phyloP scores from a whole-genome alignment of 805 yeast species.

The Starmerella apicola region DNA sequence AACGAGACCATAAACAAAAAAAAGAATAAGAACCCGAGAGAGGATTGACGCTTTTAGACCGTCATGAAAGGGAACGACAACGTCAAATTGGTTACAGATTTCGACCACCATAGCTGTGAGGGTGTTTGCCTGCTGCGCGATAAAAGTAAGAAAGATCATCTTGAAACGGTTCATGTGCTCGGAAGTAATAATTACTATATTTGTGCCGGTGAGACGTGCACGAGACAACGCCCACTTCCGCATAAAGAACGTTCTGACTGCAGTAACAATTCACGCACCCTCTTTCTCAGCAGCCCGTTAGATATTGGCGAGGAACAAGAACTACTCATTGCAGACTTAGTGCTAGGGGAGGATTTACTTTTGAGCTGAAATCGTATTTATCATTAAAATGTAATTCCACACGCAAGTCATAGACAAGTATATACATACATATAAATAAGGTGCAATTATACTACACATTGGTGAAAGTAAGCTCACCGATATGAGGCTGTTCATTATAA shows the following conservation, averaged over 20 bases:
- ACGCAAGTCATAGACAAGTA: no score
- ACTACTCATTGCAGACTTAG: background rate
- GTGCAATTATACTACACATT: no score
- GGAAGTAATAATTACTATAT: background rate
- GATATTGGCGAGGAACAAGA: slow-evolving; percentile 3
- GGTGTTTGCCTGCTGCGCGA: background rate
- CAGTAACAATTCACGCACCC: no score
- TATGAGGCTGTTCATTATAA: slow-evolving; percentile 3
- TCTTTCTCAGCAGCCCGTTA: slow-evolving; percentile 3
- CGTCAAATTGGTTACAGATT: background rate
- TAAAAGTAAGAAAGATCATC: background rate
- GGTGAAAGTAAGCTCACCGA: slow-evolving; percentile 3
- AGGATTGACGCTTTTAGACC: background rate
- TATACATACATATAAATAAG: no score
- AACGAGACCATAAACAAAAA: no score
- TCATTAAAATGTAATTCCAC: no score
- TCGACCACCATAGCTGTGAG: background rate
- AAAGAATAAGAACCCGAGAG: no score
- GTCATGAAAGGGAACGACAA: background rate
- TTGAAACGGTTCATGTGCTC: background rate
- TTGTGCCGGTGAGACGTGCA: background rate
- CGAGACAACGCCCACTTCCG: no score
- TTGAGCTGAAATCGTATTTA: background rate
- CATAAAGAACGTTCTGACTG: no score
- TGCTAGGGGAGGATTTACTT: background rate